Evolutionary conservation across 257 asterid genomes (phyloP).

Genomic region (Petunia axillaris): DNA sequence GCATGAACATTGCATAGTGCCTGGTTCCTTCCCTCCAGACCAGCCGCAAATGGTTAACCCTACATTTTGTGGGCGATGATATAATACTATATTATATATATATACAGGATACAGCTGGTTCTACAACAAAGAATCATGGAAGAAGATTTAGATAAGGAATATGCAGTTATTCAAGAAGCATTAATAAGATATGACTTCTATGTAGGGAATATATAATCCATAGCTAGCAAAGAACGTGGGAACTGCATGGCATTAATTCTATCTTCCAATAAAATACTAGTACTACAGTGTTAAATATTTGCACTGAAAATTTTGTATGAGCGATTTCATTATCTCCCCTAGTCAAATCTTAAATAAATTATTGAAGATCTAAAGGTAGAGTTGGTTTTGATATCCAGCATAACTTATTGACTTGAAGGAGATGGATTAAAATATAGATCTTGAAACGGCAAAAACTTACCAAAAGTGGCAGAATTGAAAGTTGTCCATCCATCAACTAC

Average conservation of each 20-base stretch:
- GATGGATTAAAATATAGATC: neutral
- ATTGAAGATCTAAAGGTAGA: neutral
- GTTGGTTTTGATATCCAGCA: neutral
- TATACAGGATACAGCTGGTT: neutral
- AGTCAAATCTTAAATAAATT: neutral
- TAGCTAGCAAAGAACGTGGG: neutral
- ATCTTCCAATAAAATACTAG: no score
- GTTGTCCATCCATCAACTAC: slow-evolving; percentile 49
- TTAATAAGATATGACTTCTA: neutral
- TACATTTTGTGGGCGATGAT: neutral
- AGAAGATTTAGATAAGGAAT: neutral
- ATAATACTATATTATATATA: neutral
- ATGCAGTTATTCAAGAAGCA: neutral
- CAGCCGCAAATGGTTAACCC: neutral
- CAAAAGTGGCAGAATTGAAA: slow-evolving; percentile 42
- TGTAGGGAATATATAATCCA: neutral
- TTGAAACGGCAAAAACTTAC: slow-evolving; percentile 22
- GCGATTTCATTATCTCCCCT: neutral
- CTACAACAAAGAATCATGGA: neutral
- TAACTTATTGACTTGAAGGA: neutral
- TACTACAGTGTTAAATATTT: neutral
- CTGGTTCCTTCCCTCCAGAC: neutral
- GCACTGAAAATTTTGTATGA: neutral
- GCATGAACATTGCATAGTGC: neutral
- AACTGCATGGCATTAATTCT: neutral